These are phyloP conservation scores for Neurospora pannonica DNA, from an alignment of 495 filamentous ascomycete species.

Conservation along the genomic window DNA sequence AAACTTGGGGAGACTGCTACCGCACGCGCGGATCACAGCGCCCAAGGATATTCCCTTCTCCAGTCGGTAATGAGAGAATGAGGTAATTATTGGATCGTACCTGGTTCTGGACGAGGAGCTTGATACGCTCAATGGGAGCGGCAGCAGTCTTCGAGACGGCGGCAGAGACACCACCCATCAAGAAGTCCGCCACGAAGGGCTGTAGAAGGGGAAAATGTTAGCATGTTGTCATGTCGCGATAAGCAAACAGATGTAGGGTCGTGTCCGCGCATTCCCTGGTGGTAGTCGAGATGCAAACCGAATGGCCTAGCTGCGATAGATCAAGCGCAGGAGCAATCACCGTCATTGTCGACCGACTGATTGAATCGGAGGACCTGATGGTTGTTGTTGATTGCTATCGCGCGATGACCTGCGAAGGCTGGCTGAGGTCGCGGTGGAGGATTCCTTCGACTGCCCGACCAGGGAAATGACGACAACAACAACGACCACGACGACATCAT, in stretches of 20 bases:
- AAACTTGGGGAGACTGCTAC: background rate
- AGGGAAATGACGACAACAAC: conserved; percentile 3
- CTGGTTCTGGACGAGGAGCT: conserved; percentile 99
- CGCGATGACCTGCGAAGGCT: background rate
- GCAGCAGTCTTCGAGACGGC: conserved; percentile 99
- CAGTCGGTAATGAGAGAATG: background rate
- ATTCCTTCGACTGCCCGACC: background rate
- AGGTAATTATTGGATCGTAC: conserved; percentile 43
- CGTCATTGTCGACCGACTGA: background rate
- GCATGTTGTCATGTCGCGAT: background rate
- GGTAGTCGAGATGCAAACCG: conserved; percentile 6
- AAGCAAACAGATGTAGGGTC: conserved; percentile 39
- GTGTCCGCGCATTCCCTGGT: conserved; percentile 47
- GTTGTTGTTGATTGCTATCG: background rate
- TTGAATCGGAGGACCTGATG: background rate
- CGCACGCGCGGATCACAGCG: conserved; percentile 5
- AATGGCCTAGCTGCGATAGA: background rate
- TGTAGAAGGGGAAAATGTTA: conserved; percentile 22
- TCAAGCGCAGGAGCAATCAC: background rate
- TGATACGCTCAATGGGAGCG: conserved; percentile 99
- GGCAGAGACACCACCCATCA: conserved; percentile 99
- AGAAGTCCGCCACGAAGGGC: conserved; percentile 82
- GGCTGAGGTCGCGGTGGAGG: background rate
- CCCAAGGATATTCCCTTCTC: background rate
- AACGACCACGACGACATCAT: background rate